Evolutionary conservation across 345 rosid species (phyloP), one percentile per base, ranked within the genome.

Genomic region (Barbarea vulgaris): DNA sequence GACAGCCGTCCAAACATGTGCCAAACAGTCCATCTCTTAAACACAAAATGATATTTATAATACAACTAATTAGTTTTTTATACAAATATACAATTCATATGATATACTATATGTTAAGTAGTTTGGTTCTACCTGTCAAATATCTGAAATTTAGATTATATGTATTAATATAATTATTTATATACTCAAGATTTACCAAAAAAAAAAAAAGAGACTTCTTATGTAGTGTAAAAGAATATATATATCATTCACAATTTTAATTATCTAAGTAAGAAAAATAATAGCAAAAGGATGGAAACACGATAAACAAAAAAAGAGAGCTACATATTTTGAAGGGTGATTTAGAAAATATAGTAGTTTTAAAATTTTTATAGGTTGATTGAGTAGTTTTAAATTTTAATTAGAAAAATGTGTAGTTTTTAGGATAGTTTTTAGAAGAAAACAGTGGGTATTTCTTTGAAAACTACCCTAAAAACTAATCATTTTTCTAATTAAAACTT

Each of bases 1-100:
- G 77, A 50, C 25, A 77, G 68, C 81, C 77, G 81, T 56, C 81
- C 81, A 77, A 71, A 56, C 72, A 71, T 56, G 72, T 64, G 66
- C 72, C 50, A 34, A 33, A 19, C 6, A 46, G 39, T 42, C 75
- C 64, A 70, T 55, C 33, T 39, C 17, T 51, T 4, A 66, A 9
- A 67, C 4, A 56, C 55, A 21, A 64, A 52, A 52, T 34, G n/a
- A 24, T n/a, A 48, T 51, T 12, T 18, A 25, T 8, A 21, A 31
- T 24, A 33, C 14, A 15, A 14, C 13, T 12, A 37, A 39, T 6
- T 54, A 15, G 6, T 19, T 50, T 0, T 72, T 18, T 7, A 61
- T n/a, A n/a, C n/a, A n/a, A n/a, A n/a, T n/a, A 44, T 30, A 51
- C 52, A 19, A 50, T 61, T 25, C n/a, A 27, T 24, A 15, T 22